Evolutionary conservation across 2,329 filamentous ascomycete genomes (phyloP), one percentile per base, ranked within the genome.

Genomic region (Trichophyton benhamiae): DNA sequence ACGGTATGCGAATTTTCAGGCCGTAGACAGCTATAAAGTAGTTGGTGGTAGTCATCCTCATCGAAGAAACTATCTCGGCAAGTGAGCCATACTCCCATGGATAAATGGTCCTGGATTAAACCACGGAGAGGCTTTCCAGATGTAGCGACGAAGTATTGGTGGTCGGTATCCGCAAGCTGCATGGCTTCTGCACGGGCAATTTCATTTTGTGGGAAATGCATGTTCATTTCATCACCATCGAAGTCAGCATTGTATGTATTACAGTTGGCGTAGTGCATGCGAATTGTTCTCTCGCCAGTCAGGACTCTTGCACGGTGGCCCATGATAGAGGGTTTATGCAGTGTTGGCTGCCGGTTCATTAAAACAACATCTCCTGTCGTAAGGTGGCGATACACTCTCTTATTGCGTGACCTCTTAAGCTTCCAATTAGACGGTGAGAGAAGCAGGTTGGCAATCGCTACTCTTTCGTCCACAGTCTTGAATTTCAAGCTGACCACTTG

Each of bases 161-260:
- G 91, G 72, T 99, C 92, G 2, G 94, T 96, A 72, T 97, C 92
- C 42, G 94, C 94, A 68, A 99, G 87, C 67, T 91, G 89, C 67
- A 95, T 82, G 1, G 94, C 94, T 76, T 99, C 94, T 1, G 92
- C 89, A 67, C 94, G 83, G 15, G 94, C 94, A 66, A 97, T 81
- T 72, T 97, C 95, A 67, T 96, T 97, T 69, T 99, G 94, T 1
- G 94, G 94, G 70, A 99, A 97, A 76, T 99, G 94, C 91, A 99
- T 95, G 74, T 99, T 99, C 94, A 99, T 99, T 75, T 99, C 94
- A 72, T 99, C 94, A 74, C 94, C 94, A 70, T 99, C 95, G 71
- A 99, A 99, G 80, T 99, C 94, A 36, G 94, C 94, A 69, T 99
- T 99, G 80, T 99, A 99, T 0, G 94, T 96, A 71, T 99, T 99